Base-by-base conservation (phyloP, 2,329 filamentous ascomycete genomes). In the Alternaria infectoria region DNA sequence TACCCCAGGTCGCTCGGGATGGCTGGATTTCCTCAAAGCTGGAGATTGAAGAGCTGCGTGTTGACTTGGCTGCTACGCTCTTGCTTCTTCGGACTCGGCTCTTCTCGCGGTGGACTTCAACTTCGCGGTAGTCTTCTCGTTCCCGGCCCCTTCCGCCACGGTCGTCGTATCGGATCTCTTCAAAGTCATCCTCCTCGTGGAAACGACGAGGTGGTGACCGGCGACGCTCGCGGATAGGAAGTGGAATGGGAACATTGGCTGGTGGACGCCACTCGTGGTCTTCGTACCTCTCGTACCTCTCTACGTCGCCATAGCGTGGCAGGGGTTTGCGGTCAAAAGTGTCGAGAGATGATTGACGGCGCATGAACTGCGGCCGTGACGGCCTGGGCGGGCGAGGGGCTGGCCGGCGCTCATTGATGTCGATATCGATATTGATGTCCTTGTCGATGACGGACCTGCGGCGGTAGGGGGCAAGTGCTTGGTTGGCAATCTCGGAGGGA, bases 281-380 rank as follows among this genome's bases (percentile, higher is more conserved):
- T 32, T 69, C 60, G n/a, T 66, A 64, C 8, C 65, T 61, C 47
- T 69, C 67, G n/a, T 59, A 57, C 32, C 85, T 81, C 55, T 89
- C 87, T 19, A 85, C 80, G 40, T 90, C 85, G 57, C 83, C 84
- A 64, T 86, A 85, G 47, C 86, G 84, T 30, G 85, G 84, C 58
- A 85, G 71, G 1, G 92, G 90, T 26, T 89, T 89, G 52, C 93
- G 89, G 80, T 97, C 94, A 76, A 93, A 97, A 0, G 92, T 97
- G 78, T 97, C 94, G 43, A 97, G 85, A 56, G 93, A 97, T 13
- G 93, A 97, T 78, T 97, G 93, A 46, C 94, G 88, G 61, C 94
- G 88, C 54, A 96, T 75, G 67, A 94, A 85, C 28, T 85, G 85
- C 2, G 93, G 93, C 47, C 91, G 86, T 32, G 85, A 84, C 3